phyloP scores from a whole-genome alignment of 768 basidiomycete species.

The Rhizopogon salebrosus region DNA sequence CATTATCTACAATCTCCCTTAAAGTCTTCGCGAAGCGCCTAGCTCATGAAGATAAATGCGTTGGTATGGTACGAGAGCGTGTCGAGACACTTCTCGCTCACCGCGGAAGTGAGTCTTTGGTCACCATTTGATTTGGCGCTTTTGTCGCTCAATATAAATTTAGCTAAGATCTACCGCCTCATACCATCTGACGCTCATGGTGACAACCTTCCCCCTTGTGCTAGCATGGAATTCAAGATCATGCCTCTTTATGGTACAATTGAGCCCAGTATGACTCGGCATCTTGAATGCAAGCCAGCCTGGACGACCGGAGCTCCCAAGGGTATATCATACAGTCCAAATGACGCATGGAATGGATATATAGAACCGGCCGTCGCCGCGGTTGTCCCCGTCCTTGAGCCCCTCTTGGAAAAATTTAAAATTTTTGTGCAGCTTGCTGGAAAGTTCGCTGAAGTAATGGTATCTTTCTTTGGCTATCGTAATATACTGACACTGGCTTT shows the following conservation, averaged over 20 bases:
- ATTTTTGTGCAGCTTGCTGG: slow-evolving; percentile 2
- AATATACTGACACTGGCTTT: background rate
- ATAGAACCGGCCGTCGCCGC: background rate
- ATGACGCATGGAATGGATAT: background rate
- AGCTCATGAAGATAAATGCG: slow-evolving; percentile 1
- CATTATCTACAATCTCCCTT: slow-evolving; percentile 3
- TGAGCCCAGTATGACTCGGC: background rate
- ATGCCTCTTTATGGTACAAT: background rate
- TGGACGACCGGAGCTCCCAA: no score
- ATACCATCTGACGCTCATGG: background rate
- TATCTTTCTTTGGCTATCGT: background rate
- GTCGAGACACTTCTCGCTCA: slow-evolving; percentile 1
- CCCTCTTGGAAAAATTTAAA: slow-evolving; percentile 5
- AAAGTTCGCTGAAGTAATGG: slow-evolving; percentile 2
- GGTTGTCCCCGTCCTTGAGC: background rate
- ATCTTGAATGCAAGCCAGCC: background rate
- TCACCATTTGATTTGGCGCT: no score
- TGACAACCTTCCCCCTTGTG: background rate
- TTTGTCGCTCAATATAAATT: background rate
- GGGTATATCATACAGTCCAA: background rate
- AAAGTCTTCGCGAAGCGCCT: slow-evolving; percentile 5
- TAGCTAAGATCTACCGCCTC: background rate
- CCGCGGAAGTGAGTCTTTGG: background rate
- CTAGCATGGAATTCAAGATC: background rate
- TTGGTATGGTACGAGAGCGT: slow-evolving; percentile 2